Conservation (phyloP, 176 grass and related monocot species). For the Eragrostis curvula region DNA sequence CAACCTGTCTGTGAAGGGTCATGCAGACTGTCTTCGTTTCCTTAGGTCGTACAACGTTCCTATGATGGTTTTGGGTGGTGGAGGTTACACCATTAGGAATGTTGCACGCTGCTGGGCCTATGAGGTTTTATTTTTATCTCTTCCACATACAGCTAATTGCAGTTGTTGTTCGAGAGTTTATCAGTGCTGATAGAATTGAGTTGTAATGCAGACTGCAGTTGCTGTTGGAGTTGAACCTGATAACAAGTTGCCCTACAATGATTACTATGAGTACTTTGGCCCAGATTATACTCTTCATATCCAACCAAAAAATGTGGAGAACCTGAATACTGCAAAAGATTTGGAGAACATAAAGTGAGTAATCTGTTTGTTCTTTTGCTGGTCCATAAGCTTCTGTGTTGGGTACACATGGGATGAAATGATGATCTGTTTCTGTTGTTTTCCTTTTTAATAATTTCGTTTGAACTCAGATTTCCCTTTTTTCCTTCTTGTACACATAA, state of each 20-base stretch:
- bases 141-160: constrained; percentile 24
- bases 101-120: constrained; percentile 97
- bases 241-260: constrained; percentile 88
- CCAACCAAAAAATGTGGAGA: constrained; percentile 69
- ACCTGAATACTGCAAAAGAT: constrained; percentile 70
- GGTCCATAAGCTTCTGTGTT: background rate
- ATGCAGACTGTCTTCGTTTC: constrained; percentile 88
- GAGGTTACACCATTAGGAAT: constrained; percentile 93
- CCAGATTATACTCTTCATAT: constrained; percentile 89
- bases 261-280: constrained; percentile 94
- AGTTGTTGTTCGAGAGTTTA: constrained; percentile 21
- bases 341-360: constrained; percentile 83
- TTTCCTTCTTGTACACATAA: background rate
- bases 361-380: constrained; percentile 34
- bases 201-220: constrained; percentile 78
- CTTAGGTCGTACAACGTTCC: constrained; percentile 90
- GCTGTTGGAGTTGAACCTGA: constrained; percentile 92
- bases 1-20: constrained; percentile 89
- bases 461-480: constrained; percentile 24
- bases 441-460: constrained; percentile 20
- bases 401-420: background rate
- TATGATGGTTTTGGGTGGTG: constrained; percentile 90
- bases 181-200: constrained; percentile 22
- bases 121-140: constrained; percentile 62
- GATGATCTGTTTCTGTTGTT: constrained; percentile 9